phyloP scores from a whole-genome alignment of 345 rosid genomes.

The Fremontodendron californicum region DNA sequence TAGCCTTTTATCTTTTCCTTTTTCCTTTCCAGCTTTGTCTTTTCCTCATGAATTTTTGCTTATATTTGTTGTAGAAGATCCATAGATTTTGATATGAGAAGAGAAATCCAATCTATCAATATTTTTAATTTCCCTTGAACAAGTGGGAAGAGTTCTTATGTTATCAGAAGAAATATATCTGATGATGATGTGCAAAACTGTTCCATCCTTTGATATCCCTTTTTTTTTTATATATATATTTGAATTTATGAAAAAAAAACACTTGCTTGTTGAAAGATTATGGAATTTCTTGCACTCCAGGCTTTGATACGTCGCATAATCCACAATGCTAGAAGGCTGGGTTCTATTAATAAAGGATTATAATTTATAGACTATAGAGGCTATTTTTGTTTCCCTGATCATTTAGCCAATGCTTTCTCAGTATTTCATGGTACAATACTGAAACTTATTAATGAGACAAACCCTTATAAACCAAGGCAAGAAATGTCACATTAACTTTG shows the following conservation, averaged over 20 bases:
- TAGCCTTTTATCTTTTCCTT: background rate
- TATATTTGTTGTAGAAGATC: background rate
- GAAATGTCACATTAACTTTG: background rate
- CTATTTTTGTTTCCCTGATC: background rate
- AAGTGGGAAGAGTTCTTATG: background rate
- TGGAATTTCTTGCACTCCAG: background rate
- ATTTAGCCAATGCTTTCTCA: background rate
- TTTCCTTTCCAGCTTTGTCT: background rate
- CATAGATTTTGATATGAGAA: background rate
- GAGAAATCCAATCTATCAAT: background rate
- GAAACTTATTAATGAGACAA: background rate
- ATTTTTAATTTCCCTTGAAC: background rate
- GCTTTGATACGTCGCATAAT: background rate
- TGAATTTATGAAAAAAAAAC: too few relatives aligned
- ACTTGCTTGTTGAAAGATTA: background rate
- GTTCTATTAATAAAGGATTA: too few relatives aligned
- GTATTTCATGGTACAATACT: background rate
- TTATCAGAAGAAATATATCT: background rate
- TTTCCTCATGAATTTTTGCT: background rate
- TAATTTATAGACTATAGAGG: background rate
- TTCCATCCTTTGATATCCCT: background rate
- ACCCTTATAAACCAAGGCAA: background rate
- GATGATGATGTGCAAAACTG: background rate
- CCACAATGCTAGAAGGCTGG: background rate
- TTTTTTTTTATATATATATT: too few relatives aligned